Percentiles rank a stretch among this genome's conserved stretches.
phyloP scores from a whole-genome alignment of 805 yeast species.

The Saturnispora besseyi region DNA sequence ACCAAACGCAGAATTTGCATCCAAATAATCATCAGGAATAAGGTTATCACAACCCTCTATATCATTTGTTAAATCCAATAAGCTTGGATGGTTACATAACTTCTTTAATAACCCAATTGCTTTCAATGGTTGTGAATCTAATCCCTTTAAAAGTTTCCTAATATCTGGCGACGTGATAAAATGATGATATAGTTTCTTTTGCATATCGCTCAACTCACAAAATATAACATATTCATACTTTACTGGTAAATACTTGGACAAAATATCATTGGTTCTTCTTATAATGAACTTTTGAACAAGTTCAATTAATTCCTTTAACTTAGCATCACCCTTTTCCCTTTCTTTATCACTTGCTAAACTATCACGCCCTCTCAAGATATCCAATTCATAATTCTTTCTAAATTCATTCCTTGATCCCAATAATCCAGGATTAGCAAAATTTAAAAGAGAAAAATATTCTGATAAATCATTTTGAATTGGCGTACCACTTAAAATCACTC shows the following conservation, averaged over 20 bases:
- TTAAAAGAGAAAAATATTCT: constrained; percentile 83
- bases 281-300: constrained; percentile 86
- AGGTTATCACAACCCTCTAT: constrained; percentile 57
- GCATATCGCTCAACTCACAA: constrained; percentile 74
- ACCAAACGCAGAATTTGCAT: constrained; percentile 37
- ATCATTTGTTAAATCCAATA: constrained; percentile 67
- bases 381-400: constrained; percentile 72
- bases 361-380: constrained; percentile 80
- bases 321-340: constrained; percentile 55
- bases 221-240: constrained; percentile 97
- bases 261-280: constrained; percentile 88
- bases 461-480: constrained; percentile 94
- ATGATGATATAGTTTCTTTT: constrained; percentile 57
- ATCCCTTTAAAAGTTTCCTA: constrained; percentile 52
- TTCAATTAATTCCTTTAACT: constrained; percentile 58
- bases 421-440: constrained; percentile 91
- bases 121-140: constrained; percentile 74
- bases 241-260: constrained; percentile 89
- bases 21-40: constrained; percentile 67
- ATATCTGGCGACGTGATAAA: constrained; percentile 76
- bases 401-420: constrained; percentile 80
- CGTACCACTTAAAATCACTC: constrained; percentile 92
- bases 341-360: constrained; percentile 81
- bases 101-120: constrained; percentile 87
- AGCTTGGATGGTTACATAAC: constrained; percentile 89